Conservation (phyloP, 2,329 filamentous ascomycete genomes). For the Cladosporium oxysporum region DNA sequence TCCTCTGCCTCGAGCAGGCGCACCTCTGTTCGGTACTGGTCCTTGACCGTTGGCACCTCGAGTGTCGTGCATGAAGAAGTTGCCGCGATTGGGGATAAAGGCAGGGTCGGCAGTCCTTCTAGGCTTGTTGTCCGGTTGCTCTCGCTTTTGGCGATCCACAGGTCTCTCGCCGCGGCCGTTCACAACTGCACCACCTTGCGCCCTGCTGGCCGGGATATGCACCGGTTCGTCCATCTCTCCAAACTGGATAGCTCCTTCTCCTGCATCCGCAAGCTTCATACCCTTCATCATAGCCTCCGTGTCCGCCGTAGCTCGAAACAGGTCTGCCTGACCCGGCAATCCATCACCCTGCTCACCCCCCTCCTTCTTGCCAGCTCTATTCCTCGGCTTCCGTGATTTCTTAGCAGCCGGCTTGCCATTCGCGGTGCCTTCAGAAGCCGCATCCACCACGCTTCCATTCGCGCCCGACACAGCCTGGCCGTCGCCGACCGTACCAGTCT, state of each 20-base stretch:
- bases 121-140: conserved; percentile 88
- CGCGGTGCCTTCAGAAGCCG: conserved; percentile 29
- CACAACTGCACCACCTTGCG: conserved; percentile 6
- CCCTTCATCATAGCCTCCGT: conserved; percentile 60
- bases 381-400: conserved; percentile 38
- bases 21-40: conserved; percentile 27
- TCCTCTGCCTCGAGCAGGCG: conserved; percentile 56
- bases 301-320: conserved; percentile 52
- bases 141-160: conserved; percentile 72
- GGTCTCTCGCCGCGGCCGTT: conserved; percentile 53
- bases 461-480: conserved; percentile 22
- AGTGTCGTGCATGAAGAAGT: conserved; percentile 96
- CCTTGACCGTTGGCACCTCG: conserved; percentile 47
- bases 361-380: conserved; percentile 38
- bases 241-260: conserved; percentile 14
- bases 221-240: conserved; percentile 19
- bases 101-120: conserved; percentile 86
- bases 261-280: conserved; percentile 43
- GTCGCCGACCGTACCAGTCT: conserved; percentile 36
- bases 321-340: conserved; percentile 29
- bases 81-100: conserved; percentile 90
- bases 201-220: conserved; percentile 12
- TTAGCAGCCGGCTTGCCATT: conserved; percentile 32
- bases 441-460: conserved; percentile 27
- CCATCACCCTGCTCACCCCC: conserved; percentile 57